Evolutionary conservation across 441 rosid species (phyloP), one percentile per base, ranked within the genome.

Genomic region (Cnidoscolus chayamansa): DNA sequence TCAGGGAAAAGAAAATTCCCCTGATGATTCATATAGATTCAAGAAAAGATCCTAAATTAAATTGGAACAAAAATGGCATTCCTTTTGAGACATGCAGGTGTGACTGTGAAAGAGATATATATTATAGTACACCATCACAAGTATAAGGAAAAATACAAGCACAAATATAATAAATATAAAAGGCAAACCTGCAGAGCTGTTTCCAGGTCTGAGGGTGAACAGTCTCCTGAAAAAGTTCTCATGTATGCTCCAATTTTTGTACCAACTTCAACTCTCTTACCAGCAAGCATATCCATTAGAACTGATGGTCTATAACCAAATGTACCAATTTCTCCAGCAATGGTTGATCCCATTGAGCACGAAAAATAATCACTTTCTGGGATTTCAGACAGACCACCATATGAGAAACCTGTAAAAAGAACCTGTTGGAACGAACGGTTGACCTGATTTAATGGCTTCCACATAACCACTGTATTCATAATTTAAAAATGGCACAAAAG

Each of bases 181-280:
- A 83, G 72, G 47, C 86, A 75, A 78, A 94, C 98, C 97, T 92
- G 98, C 84, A 92, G 83, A 71, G 98, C 97, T 73, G 97, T 94
- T 80, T 94, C 98, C 76, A 94, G 81, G 86, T 92, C 97, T 7
- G 89, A 76, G 53, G 97, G 98, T 77, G 98, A 94, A 84, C 97
- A 90, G 80, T 94, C 97, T 76, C 97, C 93, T 47, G 91, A 85
- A 83, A 92, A 92, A 43, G 91, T 89, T 84, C 97, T 87, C 90
- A 86, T 87, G 79, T 91, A 94, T 17, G 98, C 95, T 69, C 97
- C 97, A 56, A 92, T 78, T 78, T 89, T 92, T 69, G 90, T 88
- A 75, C 95, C 89, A 63, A 90, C 97, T 89, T 90, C 97, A 80
- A 93, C 97, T 85, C 98, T 89, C 84, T 94, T 94, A 67, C 98